These are phyloP conservation scores for Cryptosporidium andersoni DNA, from an alignment of 169 alveolate species.

Conservation along the genomic window DNA sequence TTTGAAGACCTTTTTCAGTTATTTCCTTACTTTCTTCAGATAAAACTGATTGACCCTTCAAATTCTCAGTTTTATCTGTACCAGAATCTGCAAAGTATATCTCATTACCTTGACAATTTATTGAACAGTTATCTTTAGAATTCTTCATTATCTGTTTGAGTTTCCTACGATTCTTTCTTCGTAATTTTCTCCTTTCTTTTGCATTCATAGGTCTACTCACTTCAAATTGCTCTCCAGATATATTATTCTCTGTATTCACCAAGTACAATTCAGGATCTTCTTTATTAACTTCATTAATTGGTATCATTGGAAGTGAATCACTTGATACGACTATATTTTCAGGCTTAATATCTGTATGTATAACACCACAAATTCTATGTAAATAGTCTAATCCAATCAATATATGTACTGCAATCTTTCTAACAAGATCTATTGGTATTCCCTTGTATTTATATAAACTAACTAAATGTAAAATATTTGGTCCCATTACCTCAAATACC, in stretches of 20 bases:
- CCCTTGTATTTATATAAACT: constrained; percentile 96
- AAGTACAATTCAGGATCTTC: constrained; percentile 68
- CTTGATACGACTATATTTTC: constrained; percentile 92
- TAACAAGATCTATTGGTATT: constrained; percentile 91
- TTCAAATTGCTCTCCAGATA: background rate
- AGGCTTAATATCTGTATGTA: constrained; percentile 99
- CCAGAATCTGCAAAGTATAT: background rate
- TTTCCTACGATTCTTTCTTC: constrained; percentile 72
- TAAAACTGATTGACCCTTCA: background rate
- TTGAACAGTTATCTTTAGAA: background rate
- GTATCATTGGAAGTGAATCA: constrained; percentile 51
- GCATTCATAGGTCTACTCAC: constrained; percentile 6
- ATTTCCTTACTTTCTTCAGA: background rate
- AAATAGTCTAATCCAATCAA: constrained; percentile 97
- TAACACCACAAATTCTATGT: constrained; percentile 94
- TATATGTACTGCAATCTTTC: constrained; percentile 95
- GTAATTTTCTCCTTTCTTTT: constrained; percentile 64
- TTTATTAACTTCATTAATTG: constrained; percentile 41
- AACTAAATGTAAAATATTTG: constrained; percentile 94
- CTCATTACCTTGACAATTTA: background rate
- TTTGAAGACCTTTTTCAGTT: background rate
- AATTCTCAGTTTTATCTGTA: background rate
- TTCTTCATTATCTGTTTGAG: constrained; percentile 14
- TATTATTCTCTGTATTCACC: background rate
- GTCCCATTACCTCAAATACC: constrained; percentile 98